Conservation (phyloP, 345 rosid genomes). For the Gynandropsis gynandra region DNA sequence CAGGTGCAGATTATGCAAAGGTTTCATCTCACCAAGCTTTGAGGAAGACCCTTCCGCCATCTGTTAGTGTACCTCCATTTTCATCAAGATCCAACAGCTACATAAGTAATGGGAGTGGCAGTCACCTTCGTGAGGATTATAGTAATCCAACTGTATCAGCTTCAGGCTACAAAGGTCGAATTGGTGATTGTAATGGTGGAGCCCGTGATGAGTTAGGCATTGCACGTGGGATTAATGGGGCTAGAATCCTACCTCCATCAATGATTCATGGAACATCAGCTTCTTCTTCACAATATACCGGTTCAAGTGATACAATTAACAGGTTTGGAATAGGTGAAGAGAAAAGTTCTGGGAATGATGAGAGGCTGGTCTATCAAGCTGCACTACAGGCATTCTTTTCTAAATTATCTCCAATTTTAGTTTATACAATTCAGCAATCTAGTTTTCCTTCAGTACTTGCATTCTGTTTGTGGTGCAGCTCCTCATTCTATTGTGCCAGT, state of each 20-base stretch:
- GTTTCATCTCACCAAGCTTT: slow-evolving; percentile 53
- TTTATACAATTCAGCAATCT: slow-evolving; percentile 2
- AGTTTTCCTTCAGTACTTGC: slow-evolving; percentile 10
- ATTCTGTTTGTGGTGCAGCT: neutral
- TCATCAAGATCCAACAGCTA: slow-evolving; percentile 26
- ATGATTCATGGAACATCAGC: slow-evolving; percentile 39
- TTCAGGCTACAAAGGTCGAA: slow-evolving; percentile 21
- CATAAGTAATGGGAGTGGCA: slow-evolving; percentile 29
- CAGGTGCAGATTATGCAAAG: slow-evolving; percentile 44
- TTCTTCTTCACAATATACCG: slow-evolving; percentile 36
- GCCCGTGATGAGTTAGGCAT: slow-evolving; percentile 31
- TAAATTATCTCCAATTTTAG: slow-evolving; percentile 3
- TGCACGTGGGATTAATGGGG: slow-evolving; percentile 46
- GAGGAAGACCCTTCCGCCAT: slow-evolving; percentile 47
- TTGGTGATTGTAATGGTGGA: slow-evolving; percentile 22
- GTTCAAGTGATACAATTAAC: slow-evolving; percentile 39
- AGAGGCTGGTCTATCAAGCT: slow-evolving; percentile 81
- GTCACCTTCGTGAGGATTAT: slow-evolving; percentile 35
- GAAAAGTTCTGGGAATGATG: slow-evolving; percentile 45
- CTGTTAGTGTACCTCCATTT: slow-evolving; percentile 31
- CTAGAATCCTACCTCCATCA: slow-evolving; percentile 59
- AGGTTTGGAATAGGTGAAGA: slow-evolving; percentile 52
- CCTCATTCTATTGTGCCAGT: slow-evolving; percentile 7
- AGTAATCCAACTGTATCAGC: slow-evolving; percentile 32
- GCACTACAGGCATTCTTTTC: slow-evolving; percentile 62